Evolutionary conservation across 805 yeast species (phyloP), one percentile per base, ranked within the genome.

Genomic region (Wickerhamomyces strasburgensis): DNA sequence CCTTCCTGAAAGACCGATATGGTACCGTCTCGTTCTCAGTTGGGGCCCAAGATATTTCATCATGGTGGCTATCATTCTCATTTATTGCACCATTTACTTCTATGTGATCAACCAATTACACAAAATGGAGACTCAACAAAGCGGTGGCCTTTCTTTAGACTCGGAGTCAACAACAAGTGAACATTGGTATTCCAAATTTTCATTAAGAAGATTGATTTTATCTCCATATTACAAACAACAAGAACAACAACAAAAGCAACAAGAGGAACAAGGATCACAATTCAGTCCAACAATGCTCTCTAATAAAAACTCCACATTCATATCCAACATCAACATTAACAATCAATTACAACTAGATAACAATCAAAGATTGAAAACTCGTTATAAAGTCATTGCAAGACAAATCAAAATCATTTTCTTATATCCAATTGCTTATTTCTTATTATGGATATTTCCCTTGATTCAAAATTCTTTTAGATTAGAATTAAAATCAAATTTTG

Each of bases 21-120:
- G 93, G 93, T 81, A 78, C 55, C 65, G 86, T 39, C 54, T 82
- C 27, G 87, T 67, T 2, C 61, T 88, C 34, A 75, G 87, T 46
- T 89, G 95, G 95, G 79, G 78, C 2, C 88, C 94, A 10, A 68
- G 96, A 34, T 87, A 78, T 54, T 59, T 74, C 39, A 73, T 88
- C 37, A 71, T 84, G 40, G 54, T 83, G 8, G 52, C 71, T 18
- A 84, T 89, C 45, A 51, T 84, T 25, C 56, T 68, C 4, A 75
- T 86, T 31, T 88, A 88, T 57, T 63, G 75, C 34, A 67, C 81
- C 27, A 80, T 88, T 35, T 88, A 88, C 58, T 60, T 75, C 42
- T 84, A 82, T 52, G 90, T 88, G 17, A 68, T 75, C 40, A 62
- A 66, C 26, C 84, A 85, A 50, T 32, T 53, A 18, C 40, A 42